Base-by-base conservation (phyloP, 768 basidiomycete genomes). In the Lentinula lateritia region DNA sequence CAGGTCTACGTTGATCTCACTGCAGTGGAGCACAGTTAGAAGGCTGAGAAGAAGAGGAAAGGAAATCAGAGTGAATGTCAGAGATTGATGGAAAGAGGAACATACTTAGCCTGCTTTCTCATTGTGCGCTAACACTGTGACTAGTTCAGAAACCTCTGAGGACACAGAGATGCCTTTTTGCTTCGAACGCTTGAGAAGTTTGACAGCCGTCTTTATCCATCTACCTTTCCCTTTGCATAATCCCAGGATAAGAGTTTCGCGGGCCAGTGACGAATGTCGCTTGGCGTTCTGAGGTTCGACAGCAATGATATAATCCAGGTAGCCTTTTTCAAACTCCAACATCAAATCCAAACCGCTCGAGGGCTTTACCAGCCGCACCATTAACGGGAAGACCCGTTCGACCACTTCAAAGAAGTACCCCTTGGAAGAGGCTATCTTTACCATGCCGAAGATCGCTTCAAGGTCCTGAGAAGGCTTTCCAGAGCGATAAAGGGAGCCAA, bases 341-440 rank as follows among this genome's bases (percentile, higher is more conserved):
- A 59, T 46, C 32, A 59, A 9, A n/a, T 4, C 58, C n/a, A 50
- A 12, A 3, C 58, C 46, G 34, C 43, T 50, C 12, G 45, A 9
- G 15, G 58, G 58, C 12, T 46, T 59, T 6, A 59, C 46, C 6
- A 50, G 28, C 32, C 45, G 28, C 12, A 28, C 23, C 34, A 59
- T 46, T 5, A 59, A 50, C 2, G 58, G 46, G n/a, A 48, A 6
- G 32, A 50, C 34, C 6, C 34, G 18, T 23, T 50, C 13, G 16
- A 59, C 36, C 16, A 36, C 43, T 36, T 50, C 46, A 34, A 59
- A 23, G 41, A 59, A 50, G 28, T 59, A 59, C 0, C 58, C 58
- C 18, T 59, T 59, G 7, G 58, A 59, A 23, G 58, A 59, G 16
- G 58, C 58, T 20, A 59, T 59, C 38, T 59, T 59, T 15, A 50